phyloP scores from a whole-genome alignment of 2,329 filamentous ascomycete genomes.

The Hortaea werneckii region DNA sequence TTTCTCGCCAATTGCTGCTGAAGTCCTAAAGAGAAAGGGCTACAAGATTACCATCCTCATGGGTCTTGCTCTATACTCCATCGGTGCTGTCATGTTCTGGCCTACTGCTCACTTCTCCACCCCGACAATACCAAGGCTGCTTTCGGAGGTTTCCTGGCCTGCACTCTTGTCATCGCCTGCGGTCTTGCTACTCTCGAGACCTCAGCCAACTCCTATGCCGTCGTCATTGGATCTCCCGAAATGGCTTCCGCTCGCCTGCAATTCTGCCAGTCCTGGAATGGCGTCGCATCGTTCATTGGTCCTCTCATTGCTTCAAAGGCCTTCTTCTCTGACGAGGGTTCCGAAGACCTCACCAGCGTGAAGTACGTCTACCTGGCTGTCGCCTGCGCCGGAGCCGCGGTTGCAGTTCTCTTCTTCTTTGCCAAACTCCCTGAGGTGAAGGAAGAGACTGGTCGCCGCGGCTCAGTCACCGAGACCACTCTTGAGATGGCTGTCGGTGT shows the following conservation, averaged over 20 bases:
- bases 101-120: conserved; percentile 26
- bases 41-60: conserved; percentile 38
- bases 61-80: conserved; percentile 27
- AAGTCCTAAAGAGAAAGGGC: conserved; percentile 34
- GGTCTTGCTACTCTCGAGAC: conserved; percentile 31
- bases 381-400: conserved; percentile 26
- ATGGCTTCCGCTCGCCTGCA: conserved; percentile 28
- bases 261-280: conserved; percentile 31
- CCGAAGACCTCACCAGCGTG: conserved; percentile 26
- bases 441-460: conserved; percentile 16
- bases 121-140: conserved; percentile 20
- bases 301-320: conserved; percentile 30
- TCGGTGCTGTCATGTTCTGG: conserved; percentile 31
- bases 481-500: conserved; percentile 21
- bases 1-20: conserved; percentile 33
- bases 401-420: conserved; percentile 28
- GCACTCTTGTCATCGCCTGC: conserved; percentile 30
- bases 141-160: conserved; percentile 30
- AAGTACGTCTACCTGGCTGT: conserved; percentile 32
- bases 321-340: conserved; percentile 27
- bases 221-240: conserved; percentile 28
- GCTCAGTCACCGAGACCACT: conserved; percentile 17
- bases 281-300: conserved; percentile 30
- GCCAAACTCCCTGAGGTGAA: conserved; percentile 28
- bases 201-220: conserved; percentile 30